Base-by-base conservation (phyloP, 176 grass and related monocot species). In the Eragrostis nindensis region DNA sequence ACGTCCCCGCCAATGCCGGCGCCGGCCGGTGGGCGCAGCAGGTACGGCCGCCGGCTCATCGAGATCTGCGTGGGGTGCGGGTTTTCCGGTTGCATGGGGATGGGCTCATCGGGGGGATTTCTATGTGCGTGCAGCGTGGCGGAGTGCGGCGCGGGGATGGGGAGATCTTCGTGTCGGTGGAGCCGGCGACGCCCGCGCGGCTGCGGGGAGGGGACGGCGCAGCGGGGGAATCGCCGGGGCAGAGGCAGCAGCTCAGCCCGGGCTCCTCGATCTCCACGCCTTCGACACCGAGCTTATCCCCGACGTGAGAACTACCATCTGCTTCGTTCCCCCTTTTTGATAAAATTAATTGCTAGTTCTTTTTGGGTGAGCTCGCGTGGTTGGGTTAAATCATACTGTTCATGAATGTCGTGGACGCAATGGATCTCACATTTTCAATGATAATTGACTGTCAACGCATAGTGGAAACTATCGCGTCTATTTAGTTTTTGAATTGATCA, bases 271-370 rank as follows among this genome's bases (percentile, higher is more conserved):
- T 84, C 88, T 99, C 66, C 96, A 99, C 25, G 90, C 92, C 8
- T 87, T 93, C 36, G 93, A 99, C 69, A 99, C 93, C 10, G 96
- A 99, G 86, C 91, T 99, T 36, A 91, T 99, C 53, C 87, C 90
- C 12, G 93, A 99, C 65, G 96, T 99, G 89, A 93, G 78, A 60
- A 7, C 55, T 61, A 15, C 53, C 7, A 38, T 75, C 40, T 55
- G 48, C 16, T 17, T 25, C 45, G 66, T 66, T 88, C 47, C 6
- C 85, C 16, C 1, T 56, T 5, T 13, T 63, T 70, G 30, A 26
- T 27, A 57, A 21, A 24, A 1, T 88, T 25, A 5, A n/a, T 93
- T 55, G 16, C 45, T 7, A 25, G 68, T 74, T 60, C 17, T 70
- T 46, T 71, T 84, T 60, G 11, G 25, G 50, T 74, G 45, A 22